Percentiles rank a stretch among this genome's conserved stretches.
phyloP scores from a whole-genome alignment of 2,329 filamentous ascomycete species.

The Alternaria tenuissima region DNA sequence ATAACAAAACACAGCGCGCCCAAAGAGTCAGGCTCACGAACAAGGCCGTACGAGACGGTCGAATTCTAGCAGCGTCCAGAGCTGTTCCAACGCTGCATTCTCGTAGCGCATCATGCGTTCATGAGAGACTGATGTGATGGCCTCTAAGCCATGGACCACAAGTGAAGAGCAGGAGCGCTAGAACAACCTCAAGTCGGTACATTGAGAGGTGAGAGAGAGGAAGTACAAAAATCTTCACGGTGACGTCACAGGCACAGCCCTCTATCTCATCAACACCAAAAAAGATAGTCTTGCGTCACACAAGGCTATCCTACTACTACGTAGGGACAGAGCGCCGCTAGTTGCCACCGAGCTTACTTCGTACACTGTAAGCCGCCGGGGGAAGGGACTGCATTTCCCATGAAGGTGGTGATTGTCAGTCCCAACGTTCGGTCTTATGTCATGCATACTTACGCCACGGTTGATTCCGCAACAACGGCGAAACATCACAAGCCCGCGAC shows the following conservation, averaged over 20 bases:
- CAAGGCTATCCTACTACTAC: neutral
- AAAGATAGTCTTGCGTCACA: neutral
- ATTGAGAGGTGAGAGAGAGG: neutral
- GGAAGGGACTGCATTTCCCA: neutral
- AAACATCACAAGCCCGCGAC: neutral
- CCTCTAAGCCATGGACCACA: neutral
- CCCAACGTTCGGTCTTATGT: constrained; percentile 2
- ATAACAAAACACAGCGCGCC: neutral
- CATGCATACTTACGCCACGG: neutral
- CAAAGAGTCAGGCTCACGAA: neutral
- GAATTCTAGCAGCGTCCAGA: neutral
- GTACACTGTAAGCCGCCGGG: neutral
- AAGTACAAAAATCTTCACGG: neutral
- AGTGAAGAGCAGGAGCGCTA: too few relatives aligned
- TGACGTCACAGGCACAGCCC: neutral
- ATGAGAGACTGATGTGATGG: neutral
- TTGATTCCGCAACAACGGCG: constrained; percentile 3
- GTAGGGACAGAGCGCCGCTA: neutral
- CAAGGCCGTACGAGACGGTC: neutral
- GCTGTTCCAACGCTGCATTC: neutral
- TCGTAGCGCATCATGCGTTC: neutral
- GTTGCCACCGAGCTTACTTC: neutral
- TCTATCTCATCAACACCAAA: neutral
- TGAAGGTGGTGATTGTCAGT: neutral
- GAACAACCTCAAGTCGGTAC: neutral